A percentile compares a stretch with the other conserved stretches of the same genome.
phyloP scores from a whole-genome alignment of 2,329 filamentous ascomycete genomes.

The Penicillium hesseltinei region DNA sequence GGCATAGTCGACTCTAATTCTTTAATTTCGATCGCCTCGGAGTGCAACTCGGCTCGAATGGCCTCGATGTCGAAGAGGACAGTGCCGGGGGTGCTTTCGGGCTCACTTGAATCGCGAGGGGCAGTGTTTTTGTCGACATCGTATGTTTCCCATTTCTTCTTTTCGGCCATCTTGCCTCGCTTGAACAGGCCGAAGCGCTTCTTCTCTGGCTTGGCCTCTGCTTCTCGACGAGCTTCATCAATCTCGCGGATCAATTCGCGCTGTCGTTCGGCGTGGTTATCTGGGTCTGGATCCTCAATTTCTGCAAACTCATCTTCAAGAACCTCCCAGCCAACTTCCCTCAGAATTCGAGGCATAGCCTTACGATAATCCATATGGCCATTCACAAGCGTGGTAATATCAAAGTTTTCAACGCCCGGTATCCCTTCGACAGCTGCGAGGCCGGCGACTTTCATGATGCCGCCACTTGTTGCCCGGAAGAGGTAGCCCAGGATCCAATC shows the following conservation, averaged over 20 bases:
- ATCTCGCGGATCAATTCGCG: conserved; percentile 95
- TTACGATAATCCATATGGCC: conserved; percentile 97
- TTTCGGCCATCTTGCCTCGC: conserved; percentile 69
- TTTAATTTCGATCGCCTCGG: conserved; percentile 67
- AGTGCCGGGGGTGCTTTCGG: conserved; percentile 37
- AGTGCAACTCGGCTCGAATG: conserved; percentile 79
- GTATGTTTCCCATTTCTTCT: conserved; percentile 93
- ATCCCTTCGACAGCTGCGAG: conserved; percentile 72
- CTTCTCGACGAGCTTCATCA: conserved; percentile 83
- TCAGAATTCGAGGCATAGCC: conserved; percentile 83
- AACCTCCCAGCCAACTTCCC: conserved; percentile 86
- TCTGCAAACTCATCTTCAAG: conserved; percentile 92
- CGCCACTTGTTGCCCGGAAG: conserved; percentile 89
- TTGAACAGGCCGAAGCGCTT: conserved; percentile 75
- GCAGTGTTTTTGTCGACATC: conserved; percentile 58
- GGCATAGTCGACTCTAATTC: conserved; percentile 86
- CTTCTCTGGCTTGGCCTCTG: conserved; percentile 75
- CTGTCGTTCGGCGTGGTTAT: conserved; percentile 83
- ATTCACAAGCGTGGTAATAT: conserved; percentile 79
- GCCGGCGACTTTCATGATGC: conserved; percentile 84
- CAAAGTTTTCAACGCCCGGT: conserved; percentile 82
- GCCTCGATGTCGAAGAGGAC: conserved; percentile 95
- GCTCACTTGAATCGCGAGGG: conserved; percentile 27
- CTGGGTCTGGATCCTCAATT: conserved; percentile 95
- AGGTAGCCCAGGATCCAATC: conserved; percentile 98